phyloP scores from a whole-genome alignment of 257 asterid species.

The Gentiana macrophylla region DNA sequence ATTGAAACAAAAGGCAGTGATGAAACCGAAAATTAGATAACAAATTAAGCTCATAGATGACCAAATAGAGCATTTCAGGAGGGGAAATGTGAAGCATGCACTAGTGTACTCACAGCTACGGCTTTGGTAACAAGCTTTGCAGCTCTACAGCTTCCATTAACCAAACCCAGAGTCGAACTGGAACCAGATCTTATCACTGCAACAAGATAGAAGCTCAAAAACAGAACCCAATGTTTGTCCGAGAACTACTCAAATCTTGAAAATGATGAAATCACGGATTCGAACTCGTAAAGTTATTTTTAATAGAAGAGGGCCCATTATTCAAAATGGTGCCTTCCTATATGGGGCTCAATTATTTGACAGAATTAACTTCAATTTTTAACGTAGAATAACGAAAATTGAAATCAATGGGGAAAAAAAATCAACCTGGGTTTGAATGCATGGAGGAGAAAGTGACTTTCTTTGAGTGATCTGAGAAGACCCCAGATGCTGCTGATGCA shows the following conservation, averaged over 20 bases:
- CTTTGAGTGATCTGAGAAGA: conserved; percentile 33
- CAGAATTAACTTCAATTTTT: neutral
- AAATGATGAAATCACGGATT: conserved; percentile 1
- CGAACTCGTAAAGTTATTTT: neutral
- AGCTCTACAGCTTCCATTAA: conserved; percentile 21
- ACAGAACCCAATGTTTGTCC: neutral
- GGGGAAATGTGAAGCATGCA: neutral
- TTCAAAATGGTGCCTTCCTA: conserved; percentile 7
- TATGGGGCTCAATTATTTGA: neutral
- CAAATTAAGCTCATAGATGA: neutral
- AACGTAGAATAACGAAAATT: neutral
- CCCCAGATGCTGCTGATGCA: conserved; percentile 25
- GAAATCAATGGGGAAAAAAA: neutral
- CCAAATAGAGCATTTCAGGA: neutral
- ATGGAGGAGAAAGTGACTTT: conserved; percentile 16
- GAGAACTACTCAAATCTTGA: no score
- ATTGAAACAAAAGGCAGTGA: conserved; percentile 4
- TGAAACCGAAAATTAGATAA: neutral
- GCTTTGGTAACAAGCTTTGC: conserved; percentile 31
- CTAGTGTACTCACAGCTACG: conserved; percentile 36
- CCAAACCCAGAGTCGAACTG: conserved; percentile 22
- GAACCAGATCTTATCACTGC: conserved; percentile 42
- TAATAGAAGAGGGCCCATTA: neutral
- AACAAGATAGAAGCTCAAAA: neutral
- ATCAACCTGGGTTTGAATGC: conserved; percentile 26